Conservation (phyloP, 1,139 yeast species). For the Suhomyces atakaporum region DNA sequence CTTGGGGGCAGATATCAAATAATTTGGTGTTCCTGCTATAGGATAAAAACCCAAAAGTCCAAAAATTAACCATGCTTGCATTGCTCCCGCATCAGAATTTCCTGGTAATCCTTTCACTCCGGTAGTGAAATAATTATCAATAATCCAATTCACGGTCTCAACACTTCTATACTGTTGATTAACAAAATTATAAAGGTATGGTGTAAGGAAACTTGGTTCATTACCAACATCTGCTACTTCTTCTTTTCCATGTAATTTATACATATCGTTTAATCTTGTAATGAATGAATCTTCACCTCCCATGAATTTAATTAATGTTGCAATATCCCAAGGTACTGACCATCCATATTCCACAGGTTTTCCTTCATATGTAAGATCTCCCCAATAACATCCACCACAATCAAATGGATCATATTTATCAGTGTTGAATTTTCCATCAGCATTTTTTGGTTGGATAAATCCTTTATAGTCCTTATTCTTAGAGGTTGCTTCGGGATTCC, state of each 20-base stretch:
- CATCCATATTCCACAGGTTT: slow-evolving; percentile 36
- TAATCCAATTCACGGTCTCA: slow-evolving; percentile 33
- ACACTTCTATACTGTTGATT: slow-evolving; percentile 31
- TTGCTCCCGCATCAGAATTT: slow-evolving; percentile 44
- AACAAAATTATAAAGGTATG: slow-evolving; percentile 33
- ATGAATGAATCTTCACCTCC: slow-evolving; percentile 31
- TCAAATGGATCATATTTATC: slow-evolving; percentile 28
- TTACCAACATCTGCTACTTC: slow-evolving; percentile 35
- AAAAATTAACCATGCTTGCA: slow-evolving; percentile 42
- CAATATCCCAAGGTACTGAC: slow-evolving; percentile 37
- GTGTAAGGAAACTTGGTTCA: slow-evolving; percentile 38
- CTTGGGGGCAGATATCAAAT: slow-evolving; percentile 36
- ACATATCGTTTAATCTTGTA: slow-evolving; percentile 39
- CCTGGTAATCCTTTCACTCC: slow-evolving; percentile 36
- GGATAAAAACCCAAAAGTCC: slow-evolving; percentile 40
- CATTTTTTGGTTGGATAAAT: slow-evolving; percentile 36
- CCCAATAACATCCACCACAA: slow-evolving; percentile 38
- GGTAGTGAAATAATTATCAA: slow-evolving; percentile 28
- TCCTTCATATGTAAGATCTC: slow-evolving; percentile 31
- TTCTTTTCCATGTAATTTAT: slow-evolving; percentile 26
- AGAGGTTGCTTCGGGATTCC: slow-evolving; percentile 33
- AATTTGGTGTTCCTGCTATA: slow-evolving; percentile 39
- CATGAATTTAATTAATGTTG: slow-evolving; percentile 26
- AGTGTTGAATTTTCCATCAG: slow-evolving; percentile 30
- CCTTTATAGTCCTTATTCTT: slow-evolving; percentile 27